Evolutionary conservation across 441 rosid genomes (phyloP).

Genomic region (Populus hybrid): DNA sequence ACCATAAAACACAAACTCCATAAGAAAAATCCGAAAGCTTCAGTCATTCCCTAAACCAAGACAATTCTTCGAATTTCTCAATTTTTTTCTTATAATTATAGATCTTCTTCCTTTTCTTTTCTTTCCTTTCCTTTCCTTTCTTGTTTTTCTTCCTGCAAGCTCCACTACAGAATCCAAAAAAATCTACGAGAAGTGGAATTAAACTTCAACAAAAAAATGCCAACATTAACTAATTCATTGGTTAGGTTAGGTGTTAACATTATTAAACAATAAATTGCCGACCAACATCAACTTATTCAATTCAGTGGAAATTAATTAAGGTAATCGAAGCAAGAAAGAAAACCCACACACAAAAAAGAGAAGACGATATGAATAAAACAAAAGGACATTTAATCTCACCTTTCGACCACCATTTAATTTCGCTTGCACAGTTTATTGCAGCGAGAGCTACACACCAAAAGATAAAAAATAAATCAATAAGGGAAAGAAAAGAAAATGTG

Average conservation of each 20-base stretch:
- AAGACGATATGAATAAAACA: background rate
- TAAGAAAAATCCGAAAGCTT: background rate
- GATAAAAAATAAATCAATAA: too few species aligned
- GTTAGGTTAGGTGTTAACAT: background rate
- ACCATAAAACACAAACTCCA: background rate
- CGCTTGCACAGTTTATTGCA: background rate
- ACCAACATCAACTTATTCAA: background rate
- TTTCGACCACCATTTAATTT: background rate
- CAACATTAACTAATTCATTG: background rate
- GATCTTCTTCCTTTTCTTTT: too few species aligned
- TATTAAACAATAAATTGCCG: background rate
- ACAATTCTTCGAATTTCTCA: background rate
- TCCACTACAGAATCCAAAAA: background rate
- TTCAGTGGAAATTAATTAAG: background rate
- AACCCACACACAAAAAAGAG: background rate
- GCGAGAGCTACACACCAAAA: background rate
- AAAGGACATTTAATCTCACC: background rate
- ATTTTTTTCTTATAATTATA: background rate
- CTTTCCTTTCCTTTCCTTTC: background rate
- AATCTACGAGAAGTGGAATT: background rate
- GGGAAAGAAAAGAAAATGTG: too few species aligned
- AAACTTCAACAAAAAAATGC: background rate
- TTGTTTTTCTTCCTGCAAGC: background rate
- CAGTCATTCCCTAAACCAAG: too few species aligned
- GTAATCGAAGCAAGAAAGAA: background rate